Evolutionary conservation across 495 filamentous ascomycete species (phyloP).

Genomic region (Daldinia caldariorum): DNA sequence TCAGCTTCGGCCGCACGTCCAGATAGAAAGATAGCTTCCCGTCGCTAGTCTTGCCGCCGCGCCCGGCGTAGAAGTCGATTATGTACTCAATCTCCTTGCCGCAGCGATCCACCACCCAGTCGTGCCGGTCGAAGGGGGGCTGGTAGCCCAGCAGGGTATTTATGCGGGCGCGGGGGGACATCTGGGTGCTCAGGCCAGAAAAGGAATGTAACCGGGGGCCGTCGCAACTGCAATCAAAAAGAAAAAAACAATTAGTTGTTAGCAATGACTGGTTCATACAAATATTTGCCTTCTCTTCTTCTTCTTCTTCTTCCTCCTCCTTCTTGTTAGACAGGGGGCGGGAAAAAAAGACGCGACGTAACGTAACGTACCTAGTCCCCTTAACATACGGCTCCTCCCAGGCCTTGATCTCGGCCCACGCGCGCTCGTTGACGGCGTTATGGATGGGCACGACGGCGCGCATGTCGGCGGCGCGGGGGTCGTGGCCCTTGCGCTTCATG

Average conservation of each 20-base stretch:
- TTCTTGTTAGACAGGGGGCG: too few species aligned
- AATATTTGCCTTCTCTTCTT: too few species aligned
- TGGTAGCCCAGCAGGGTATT: constrained; percentile 88
- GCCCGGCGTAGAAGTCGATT: constrained; percentile 96
- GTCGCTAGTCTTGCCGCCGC: constrained; percentile 50
- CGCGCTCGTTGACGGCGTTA: constrained; percentile 94
- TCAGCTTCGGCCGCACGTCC: constrained; percentile 94
- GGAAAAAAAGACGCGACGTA: too few species aligned
- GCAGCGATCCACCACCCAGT: constrained; percentile 96
- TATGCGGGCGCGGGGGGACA: constrained; percentile 84
- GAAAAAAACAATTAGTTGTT: too few species aligned
- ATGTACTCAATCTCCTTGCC: constrained; percentile 92
- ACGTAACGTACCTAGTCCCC: constrained; percentile 64
- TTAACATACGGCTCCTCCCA: constrained; percentile 79
- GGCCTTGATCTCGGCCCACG: constrained; percentile 81
- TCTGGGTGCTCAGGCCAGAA: constrained; percentile 72
- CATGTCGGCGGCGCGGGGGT: constrained; percentile 74
- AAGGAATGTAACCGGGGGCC: constrained; percentile 89
- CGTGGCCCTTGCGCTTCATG: constrained; percentile 82
- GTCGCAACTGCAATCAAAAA: constrained; percentile 64
- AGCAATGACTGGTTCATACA: too few species aligned
- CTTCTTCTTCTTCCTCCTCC: too few species aligned
- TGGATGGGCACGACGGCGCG: constrained; percentile 93
- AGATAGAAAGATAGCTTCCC: constrained; percentile 87
- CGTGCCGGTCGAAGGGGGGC: constrained; percentile 92